Conservation (phyloP, 1,284 basidiomycete genomes). For the Xerocomus cyaneibrunnescens region DNA sequence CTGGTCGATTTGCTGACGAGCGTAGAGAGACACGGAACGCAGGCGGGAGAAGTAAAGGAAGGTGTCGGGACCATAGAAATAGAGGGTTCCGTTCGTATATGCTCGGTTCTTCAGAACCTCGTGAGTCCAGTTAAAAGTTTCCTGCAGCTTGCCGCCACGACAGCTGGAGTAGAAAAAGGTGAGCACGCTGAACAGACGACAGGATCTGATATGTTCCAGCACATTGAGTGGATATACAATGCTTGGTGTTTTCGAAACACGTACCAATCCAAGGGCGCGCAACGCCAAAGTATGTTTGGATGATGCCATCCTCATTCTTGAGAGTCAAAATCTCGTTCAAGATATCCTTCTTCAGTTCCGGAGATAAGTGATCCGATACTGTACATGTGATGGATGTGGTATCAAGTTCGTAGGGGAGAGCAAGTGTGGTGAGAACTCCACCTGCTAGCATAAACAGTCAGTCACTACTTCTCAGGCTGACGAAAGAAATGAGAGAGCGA, state of each 20-base stretch:
- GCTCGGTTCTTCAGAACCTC: constrained; percentile 24
- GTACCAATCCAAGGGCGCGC: constrained; percentile 21
- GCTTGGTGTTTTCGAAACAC: background rate
- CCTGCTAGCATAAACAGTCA: constrained; percentile 11
- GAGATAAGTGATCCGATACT: constrained; percentile 16
- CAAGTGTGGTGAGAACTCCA: constrained; percentile 8
- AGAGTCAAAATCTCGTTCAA: constrained; percentile 26
- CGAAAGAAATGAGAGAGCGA: background rate
- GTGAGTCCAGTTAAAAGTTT: constrained; percentile 26
- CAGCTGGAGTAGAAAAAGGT: constrained; percentile 24
- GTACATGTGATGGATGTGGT: constrained; percentile 24
- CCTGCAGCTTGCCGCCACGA: constrained; percentile 16
- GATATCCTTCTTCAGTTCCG: constrained; percentile 21
- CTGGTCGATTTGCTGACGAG: constrained; percentile 14
- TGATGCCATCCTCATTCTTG: constrained; percentile 20
- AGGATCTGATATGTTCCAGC: constrained; percentile 9
- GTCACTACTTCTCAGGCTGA: background rate
- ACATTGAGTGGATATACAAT: background rate
- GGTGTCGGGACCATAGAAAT: constrained; percentile 19
- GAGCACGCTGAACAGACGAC: constrained; percentile 24
- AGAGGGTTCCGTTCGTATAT: constrained; percentile 22
- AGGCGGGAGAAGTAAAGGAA: constrained; percentile 26
- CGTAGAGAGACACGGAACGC: constrained; percentile 20
- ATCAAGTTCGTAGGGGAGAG: constrained; percentile 21
- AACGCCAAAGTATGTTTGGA: constrained; percentile 21